Evolutionary conservation across 2,329 filamentous ascomycete species (phyloP).

Genomic region (Fusarium nygamai): DNA sequence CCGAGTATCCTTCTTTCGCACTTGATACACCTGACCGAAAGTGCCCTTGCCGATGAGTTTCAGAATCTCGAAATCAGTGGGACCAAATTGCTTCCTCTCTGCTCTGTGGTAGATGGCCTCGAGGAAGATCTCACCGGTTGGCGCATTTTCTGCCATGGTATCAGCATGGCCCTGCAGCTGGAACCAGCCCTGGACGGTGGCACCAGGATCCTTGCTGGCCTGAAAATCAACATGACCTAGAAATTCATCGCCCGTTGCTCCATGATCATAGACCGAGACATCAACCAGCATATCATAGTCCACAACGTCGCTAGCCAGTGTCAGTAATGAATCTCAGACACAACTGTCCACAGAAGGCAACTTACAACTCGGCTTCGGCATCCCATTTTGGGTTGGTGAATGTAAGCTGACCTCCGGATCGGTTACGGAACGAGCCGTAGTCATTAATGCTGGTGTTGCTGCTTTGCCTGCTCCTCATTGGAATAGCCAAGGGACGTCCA

Average conservation of each 20-base stretch:
- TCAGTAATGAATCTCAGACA: constrained; percentile 12
- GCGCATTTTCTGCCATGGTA: constrained; percentile 74
- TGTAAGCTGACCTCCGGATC: constrained; percentile 61
- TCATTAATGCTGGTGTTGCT: constrained; percentile 90
- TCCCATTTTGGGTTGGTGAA: constrained; percentile 94
- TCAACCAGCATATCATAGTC: constrained; percentile 90
- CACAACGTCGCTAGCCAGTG: constrained; percentile 82
- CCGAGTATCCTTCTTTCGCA: constrained; percentile 94
- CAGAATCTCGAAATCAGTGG: constrained; percentile 94
- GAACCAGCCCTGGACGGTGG: constrained; percentile 86
- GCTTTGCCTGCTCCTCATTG: constrained; percentile 96
- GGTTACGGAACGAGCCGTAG: constrained; percentile 67
- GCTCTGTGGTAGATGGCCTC: constrained; percentile 86
- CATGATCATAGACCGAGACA: constrained; percentile 90
- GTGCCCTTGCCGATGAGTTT: constrained; percentile 98
- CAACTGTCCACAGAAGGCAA: neutral
- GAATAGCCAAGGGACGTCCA: constrained; percentile 88
- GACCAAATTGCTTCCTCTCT: constrained; percentile 91
- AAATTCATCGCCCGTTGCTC: constrained; percentile 85
- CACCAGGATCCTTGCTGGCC: constrained; percentile 71
- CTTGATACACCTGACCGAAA: constrained; percentile 98
- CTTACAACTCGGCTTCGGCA: constrained; percentile 94
- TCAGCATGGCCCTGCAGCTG: constrained; percentile 79
- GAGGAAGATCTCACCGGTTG: constrained; percentile 89
- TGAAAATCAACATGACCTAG: constrained; percentile 89